Percentiles rank a stretch among this genome's conserved stretches.
These are phyloP conservation scores for Aquanectria penicillioides DNA, from an alignment of 2,329 filamentous ascomycete species.

Conservation along the genomic window DNA sequence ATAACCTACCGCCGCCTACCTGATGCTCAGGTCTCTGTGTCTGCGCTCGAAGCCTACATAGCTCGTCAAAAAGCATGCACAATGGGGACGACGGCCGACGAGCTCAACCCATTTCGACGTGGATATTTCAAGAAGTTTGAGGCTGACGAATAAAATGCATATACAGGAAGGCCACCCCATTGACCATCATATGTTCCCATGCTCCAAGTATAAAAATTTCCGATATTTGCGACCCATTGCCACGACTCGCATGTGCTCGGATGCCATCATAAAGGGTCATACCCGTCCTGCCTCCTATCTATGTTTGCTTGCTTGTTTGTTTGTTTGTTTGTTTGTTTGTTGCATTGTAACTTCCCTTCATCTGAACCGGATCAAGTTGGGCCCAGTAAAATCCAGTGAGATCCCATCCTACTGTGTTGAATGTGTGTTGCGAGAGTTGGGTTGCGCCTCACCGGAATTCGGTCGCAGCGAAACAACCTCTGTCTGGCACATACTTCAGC, in stretches of 20 bases:
- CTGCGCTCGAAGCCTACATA: conserved; percentile 51
- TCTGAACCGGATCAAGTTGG: conserved; percentile 21
- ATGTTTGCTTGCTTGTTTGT: too few species aligned
- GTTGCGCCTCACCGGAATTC: conserved; percentile 70
- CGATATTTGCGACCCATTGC: conserved; percentile 27
- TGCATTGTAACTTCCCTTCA: conserved; percentile 25
- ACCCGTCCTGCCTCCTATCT: conserved; percentile 35
- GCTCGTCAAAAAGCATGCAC: conserved; percentile 42
- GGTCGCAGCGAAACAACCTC: conserved; percentile 83
- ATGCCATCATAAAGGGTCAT: conserved; percentile 33
- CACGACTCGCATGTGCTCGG: conserved; percentile 24
- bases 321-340: too few species aligned
- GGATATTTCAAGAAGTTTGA: conserved; percentile 68
- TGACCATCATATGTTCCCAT: conserved; percentile 38
- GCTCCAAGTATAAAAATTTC: conserved; percentile 32
- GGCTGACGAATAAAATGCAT: conserved; percentile 41
- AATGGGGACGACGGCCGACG: conserved; percentile 63
- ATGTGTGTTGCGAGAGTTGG: neutral
- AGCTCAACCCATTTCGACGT: conserved; percentile 69
- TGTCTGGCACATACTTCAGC: conserved; percentile 86
- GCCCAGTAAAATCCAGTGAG: conserved; percentile 16
- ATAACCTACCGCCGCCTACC: conserved; percentile 84
- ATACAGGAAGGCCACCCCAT: conserved; percentile 33
- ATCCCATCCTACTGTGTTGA: conserved; percentile 8
- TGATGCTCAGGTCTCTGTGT: conserved; percentile 63